Evolutionary conservation across 352 stramenopile species (phyloP).

Genomic region (Globisporangium radiosum): DNA sequence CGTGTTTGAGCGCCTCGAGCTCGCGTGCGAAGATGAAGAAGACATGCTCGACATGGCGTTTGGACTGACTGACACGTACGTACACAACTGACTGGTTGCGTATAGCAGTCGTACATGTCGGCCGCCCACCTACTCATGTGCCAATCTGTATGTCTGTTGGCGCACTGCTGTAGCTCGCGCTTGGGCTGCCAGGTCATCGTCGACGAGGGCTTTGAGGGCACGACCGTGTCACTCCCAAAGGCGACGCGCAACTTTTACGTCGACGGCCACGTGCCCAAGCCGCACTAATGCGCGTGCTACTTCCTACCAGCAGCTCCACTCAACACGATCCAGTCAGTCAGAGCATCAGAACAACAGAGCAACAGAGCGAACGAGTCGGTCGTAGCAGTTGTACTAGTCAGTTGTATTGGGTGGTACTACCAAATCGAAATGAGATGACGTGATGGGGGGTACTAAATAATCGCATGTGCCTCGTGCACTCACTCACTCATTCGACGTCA

Average conservation of each 20-base stretch:
- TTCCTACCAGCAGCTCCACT: too few relatives aligned
- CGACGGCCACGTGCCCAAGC: conserved; percentile 96
- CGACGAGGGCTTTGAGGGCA: conserved; percentile 87
- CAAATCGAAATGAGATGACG: too few relatives aligned
- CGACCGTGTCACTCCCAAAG: conserved; percentile 89
- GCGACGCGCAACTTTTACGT: conserved; percentile 99
- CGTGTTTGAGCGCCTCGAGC: conserved; percentile 89
- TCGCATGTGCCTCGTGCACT: too few relatives aligned
- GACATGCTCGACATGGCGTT: conserved; percentile 99
- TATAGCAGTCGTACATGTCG: neutral
- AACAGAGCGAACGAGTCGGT: neutral
- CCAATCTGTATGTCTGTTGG: too few relatives aligned
- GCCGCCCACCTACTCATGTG: too few relatives aligned
- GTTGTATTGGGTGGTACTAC: too few relatives aligned
- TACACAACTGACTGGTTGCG: neutral
- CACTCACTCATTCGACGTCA: too few relatives aligned
- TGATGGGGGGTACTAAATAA: too few relatives aligned
- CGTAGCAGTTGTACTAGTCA: too few relatives aligned
- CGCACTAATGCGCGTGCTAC: conserved; percentile 65
- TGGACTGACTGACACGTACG: conserved; percentile 92
- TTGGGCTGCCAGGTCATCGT: conserved; percentile 90
- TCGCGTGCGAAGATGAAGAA: conserved; percentile 95
- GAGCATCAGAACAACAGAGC: neutral
- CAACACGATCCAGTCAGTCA: too few relatives aligned
- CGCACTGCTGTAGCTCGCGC: conserved; percentile 52